Conservation (phyloP, 169 alveolate species). For the Babesia microti region DNA sequence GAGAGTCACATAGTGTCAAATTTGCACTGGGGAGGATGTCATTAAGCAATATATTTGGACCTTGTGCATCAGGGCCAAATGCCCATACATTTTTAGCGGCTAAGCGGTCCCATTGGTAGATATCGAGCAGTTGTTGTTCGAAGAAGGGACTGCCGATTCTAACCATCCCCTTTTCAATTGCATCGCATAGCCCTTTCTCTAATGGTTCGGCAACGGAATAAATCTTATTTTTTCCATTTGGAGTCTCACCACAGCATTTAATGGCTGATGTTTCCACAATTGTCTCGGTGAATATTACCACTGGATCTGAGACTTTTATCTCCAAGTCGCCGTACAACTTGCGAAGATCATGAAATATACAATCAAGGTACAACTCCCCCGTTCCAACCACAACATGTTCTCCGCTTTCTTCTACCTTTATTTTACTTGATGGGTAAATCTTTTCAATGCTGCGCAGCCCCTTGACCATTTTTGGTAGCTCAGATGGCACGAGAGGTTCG, state of each 20-base stretch:
- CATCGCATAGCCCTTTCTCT: slow-evolving; percentile 79
- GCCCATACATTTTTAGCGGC: slow-evolving; percentile 96
- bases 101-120: slow-evolving; percentile 89
- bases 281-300: slow-evolving; percentile 89
- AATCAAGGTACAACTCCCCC: slow-evolving; percentile 96
- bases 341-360: slow-evolving; percentile 93
- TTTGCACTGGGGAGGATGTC: slow-evolving; percentile 88
- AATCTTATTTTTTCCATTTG: slow-evolving; percentile 84
- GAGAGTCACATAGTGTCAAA: slow-evolving; percentile 51
- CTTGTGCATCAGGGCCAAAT: slow-evolving; percentile 87
- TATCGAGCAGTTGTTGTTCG: slow-evolving; percentile 59
- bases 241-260: slow-evolving; percentile 90
- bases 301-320: slow-evolving; percentile 92
- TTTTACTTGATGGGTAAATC: slow-evolving; percentile 81
- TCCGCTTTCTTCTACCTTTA: slow-evolving; percentile 96
- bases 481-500: slow-evolving; percentile 97
- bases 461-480: slow-evolving; percentile 97
- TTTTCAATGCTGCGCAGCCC: slow-evolving; percentile 88
- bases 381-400: slow-evolving; percentile 96
- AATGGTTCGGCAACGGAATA: slow-evolving; percentile 90
- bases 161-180: slow-evolving; percentile 76
- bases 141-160: slow-evolving; percentile 11
- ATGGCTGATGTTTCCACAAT: slow-evolving; percentile 89
- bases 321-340: slow-evolving; percentile 94
- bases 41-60: slow-evolving; percentile 88